Base-by-base conservation (phyloP, 768 basidiomycete species). In the Lentinula sp. region DNA sequence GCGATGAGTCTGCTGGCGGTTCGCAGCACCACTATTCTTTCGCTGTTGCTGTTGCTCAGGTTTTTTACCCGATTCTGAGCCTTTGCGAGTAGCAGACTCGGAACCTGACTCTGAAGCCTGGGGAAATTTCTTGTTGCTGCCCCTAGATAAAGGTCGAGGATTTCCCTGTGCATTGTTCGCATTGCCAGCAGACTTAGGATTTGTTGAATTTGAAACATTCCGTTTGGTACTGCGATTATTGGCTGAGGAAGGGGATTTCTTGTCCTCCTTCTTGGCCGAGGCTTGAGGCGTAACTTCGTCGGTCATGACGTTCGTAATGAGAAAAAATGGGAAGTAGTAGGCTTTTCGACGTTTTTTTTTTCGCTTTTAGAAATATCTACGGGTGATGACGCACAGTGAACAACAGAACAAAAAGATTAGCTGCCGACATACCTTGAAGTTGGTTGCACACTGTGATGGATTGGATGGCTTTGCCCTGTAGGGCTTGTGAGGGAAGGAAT, bases 281-380 rank as follows among this genome's bases (percentile, higher is more conserved):
- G 78, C 72, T 74, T 82, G 84, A 70, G 82, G 78, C 74, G 79
- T 80, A 70, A 80, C 77, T 80, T 90, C 86, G 81, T 93, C 91
- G 73, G 88, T 89, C 91, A 93, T 93, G 75, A 86, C 84, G 87
- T 84, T 89, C 88, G 86, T 92, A 80, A 85, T 71, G 80, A 75
- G 71, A 70, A 69, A 65, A 70, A 75, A 66, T 74, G 73, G 72
- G 72, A 71, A 66, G 69, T 73, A 75, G 78, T 73, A 73, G 67
- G 65, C 65, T 80, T 84, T 84, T 79, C 70, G 68, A 74, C 71
- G 81, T 76, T 79, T 77, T 78, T 76, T 28, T 28, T 75, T 70
- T 69, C 39, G 66, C 43, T 59, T 59, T 69, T 75, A 74, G 69
- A 66, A 63, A 69, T 68, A 72, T 74, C 66, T 63, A 62, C 70